Percentiles rank a stretch among this genome's conserved stretches.
Conservation (phyloP, 805 yeast genomes). For the Metschnikowia sp. region DNA sequence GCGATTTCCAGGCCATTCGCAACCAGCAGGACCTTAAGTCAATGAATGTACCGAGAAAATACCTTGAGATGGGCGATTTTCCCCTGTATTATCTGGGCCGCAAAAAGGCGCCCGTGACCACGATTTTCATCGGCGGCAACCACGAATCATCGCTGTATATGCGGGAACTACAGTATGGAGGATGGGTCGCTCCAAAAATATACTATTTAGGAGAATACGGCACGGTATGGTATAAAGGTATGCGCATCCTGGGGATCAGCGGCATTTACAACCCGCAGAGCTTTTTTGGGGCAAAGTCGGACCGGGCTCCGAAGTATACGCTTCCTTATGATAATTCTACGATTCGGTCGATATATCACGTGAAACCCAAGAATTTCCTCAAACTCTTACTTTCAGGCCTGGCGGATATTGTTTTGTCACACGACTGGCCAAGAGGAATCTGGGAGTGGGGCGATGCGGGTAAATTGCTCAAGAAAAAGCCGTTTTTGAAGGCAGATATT, state of each 20-base stretch:
- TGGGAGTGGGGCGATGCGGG: conserved; percentile 59
- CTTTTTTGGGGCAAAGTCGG: conserved; percentile 17
- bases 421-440: conserved; percentile 93
- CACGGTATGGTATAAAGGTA: conserved; percentile 68
- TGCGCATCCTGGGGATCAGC: conserved; percentile 76
- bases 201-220: conserved; percentile 81
- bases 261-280: conserved; percentile 66
- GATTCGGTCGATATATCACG: conserved; percentile 67
- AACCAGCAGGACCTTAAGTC: conserved; percentile 59
- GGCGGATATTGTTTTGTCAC: conserved; percentile 65
- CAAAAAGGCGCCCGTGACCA: conserved; percentile 65
- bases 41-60: conserved; percentile 78
- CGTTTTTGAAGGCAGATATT: conserved; percentile 66
- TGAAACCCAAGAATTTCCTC: conserved; percentile 58
- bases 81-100: conserved; percentile 62
- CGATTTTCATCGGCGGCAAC: conserved; percentile 90
- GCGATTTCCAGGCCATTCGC: conserved; percentile 87
- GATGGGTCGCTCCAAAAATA: conserved; percentile 88
- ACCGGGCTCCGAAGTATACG: conserved; percentile 6
- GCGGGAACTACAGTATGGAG: conserved; percentile 74
- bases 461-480: conserved; percentile 53
- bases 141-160: conserved; percentile 87
- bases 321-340: conserved; percentile 48
- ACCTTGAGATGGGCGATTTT: conserved; percentile 74
- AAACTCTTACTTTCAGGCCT: conserved; percentile 46